Base-by-base conservation (phyloP, 495 filamentous ascomycete genomes). In the Pseudomonodictys pantanalensis region DNA sequence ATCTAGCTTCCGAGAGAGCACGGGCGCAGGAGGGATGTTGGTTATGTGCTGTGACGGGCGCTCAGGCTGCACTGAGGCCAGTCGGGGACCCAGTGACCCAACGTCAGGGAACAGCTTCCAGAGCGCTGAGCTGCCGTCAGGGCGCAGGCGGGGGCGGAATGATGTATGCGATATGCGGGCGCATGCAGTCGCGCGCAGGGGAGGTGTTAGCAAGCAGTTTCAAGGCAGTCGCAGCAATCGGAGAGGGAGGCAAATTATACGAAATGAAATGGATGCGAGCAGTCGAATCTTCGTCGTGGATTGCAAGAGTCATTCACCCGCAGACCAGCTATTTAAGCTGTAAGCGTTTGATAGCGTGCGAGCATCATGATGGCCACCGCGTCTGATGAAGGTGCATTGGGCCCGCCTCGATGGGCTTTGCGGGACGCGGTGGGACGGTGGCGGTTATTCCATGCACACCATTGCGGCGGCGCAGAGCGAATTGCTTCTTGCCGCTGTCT, bases 231-330 rank as follows among this genome's bases (percentile, higher is more conserved):
- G 22, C 12, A 47, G 4, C n/a, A n/a, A 22, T 5, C 26, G 28
- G 49, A 22, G 28, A 50, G 44, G 12, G 22, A 3, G 22, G 44
- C n/a, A n/a, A n/a, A n/a, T n/a, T n/a, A n/a, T n/a, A n/a, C n/a
- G n/a, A n/a, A n/a, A n/a, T n/a, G n/a, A n/a, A n/a, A n/a, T n/a
- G n/a, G n/a, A n/a, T n/a, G n/a, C n/a, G n/a, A n/a, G n/a, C n/a
- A n/a, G n/a, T n/a, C n/a, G n/a, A n/a, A n/a, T n/a, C n/a, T n/a
- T n/a, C n/a, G n/a, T n/a, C n/a, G n/a, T n/a, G n/a, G n/a, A 17
- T n/a, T 33, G 28, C 26, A n/a, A 32, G 49, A 35, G 49, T 52
- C 49, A 52, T 52, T 38, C 30, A 52, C 49, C 28, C 20, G 49
- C 49, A 38, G 49, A n/a, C n/a, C n/a, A n/a, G n/a, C n/a, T 48